These are phyloP conservation scores for Paraphoma chrysanthemicola DNA, from an alignment of 2,329 filamentous ascomycete species.

Conservation along the genomic window DNA sequence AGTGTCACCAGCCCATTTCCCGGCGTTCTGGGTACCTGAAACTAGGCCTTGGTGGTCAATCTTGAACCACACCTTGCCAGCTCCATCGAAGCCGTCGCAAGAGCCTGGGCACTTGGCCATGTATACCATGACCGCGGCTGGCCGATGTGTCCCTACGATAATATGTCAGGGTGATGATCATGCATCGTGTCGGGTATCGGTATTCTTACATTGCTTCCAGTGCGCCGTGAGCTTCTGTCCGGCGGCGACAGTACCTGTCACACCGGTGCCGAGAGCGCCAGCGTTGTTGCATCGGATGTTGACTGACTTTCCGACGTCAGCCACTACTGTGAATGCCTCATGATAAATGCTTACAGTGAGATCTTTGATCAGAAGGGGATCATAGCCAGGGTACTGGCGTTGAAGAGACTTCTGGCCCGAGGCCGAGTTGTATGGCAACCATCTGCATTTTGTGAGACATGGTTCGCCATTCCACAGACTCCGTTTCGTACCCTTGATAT, in stretches of 20 bases:
- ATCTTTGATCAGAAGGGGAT: constrained; percentile 35
- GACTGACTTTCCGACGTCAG: constrained; percentile 18
- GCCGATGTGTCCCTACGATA: constrained; percentile 56
- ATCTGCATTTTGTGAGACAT: constrained; percentile 14
- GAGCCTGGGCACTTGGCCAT: constrained; percentile 56
- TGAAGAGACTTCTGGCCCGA: constrained; percentile 35
- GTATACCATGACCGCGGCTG: constrained; percentile 64
- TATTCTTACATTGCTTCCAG: constrained; percentile 57
- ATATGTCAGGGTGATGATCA: background rate
- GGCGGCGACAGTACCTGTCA: constrained; percentile 55
- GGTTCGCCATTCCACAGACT: too few relatives aligned
- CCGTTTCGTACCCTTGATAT: constrained; percentile 30
- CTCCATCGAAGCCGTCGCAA: constrained; percentile 59
- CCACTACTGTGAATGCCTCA: background rate
- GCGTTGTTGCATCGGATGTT: constrained; percentile 45
- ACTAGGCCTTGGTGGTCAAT: constrained; percentile 62
- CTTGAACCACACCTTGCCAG: constrained; percentile 63
- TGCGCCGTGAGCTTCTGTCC: constrained; percentile 58
- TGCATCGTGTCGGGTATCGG: too few relatives aligned
- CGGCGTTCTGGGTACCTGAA: constrained; percentile 53
- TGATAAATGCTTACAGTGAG: constrained; percentile 24
- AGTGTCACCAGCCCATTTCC: constrained; percentile 58
- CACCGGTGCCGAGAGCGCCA: constrained; percentile 34
- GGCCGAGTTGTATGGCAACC: constrained; percentile 37
- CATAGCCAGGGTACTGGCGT: constrained; percentile 35